phyloP scores from a whole-genome alignment of 208 protist species.

The Acanthamoeba castellanii region DNA sequence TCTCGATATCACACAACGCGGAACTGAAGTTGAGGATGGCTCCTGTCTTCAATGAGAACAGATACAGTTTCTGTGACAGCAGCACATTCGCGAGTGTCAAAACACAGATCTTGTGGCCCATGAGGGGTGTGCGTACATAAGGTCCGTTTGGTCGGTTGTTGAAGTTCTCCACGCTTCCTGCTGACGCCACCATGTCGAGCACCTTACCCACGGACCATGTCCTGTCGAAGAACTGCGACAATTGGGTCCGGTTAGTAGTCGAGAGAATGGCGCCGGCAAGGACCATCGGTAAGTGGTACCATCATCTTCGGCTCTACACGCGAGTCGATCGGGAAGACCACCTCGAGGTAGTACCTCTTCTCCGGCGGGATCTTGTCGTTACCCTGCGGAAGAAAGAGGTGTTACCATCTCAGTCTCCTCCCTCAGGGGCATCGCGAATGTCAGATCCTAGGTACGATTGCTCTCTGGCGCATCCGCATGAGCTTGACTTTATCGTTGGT shows the following conservation, averaged over 20 bases:
- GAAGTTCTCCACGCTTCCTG: slow-evolving; percentile 62
- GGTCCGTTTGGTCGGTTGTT: slow-evolving; percentile 63
- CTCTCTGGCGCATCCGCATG: slow-evolving; percentile 34
- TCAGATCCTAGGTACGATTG: background rate
- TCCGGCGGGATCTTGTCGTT: slow-evolving; percentile 54
- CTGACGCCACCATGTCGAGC: slow-evolving; percentile 20
- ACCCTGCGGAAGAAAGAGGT: background rate
- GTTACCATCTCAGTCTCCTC: no score
- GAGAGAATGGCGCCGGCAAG: background rate
- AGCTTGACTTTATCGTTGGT: slow-evolving; percentile 44
- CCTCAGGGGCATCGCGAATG: background rate
- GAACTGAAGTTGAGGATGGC: slow-evolving; percentile 12
- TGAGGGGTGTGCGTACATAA: background rate
- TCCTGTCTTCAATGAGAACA: slow-evolving; percentile 70
- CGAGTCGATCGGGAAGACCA: slow-evolving; percentile 49
- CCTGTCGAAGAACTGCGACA: slow-evolving; percentile 49
- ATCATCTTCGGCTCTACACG: slow-evolving; percentile 68
- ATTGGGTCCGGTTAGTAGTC: no score
- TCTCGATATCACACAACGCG: slow-evolving; percentile 12
- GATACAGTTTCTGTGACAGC: slow-evolving; percentile 52
- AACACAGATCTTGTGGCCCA: background rate
- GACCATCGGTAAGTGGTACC: background rate
- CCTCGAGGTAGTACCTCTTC: slow-evolving; percentile 66
- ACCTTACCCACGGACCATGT: slow-evolving; percentile 54
- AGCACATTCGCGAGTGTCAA: background rate